Conservation (phyloP, 2,329 filamentous ascomycete genomes). For the Trichoderma aggressivum region DNA sequence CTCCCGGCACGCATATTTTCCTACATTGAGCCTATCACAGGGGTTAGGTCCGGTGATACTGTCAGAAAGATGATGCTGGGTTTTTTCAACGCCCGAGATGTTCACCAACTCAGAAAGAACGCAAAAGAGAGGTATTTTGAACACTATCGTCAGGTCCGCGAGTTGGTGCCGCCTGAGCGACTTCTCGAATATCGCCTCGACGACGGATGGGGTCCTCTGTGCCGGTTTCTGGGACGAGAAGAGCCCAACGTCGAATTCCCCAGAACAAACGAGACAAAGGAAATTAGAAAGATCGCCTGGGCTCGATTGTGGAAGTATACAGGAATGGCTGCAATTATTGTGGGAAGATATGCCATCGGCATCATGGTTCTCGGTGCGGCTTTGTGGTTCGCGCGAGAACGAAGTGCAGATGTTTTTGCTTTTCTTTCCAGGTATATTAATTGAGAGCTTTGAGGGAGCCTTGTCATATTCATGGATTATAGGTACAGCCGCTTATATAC, state of each 20-base stretch:
- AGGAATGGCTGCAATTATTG: background rate
- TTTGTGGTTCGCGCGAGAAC: background rate
- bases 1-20: slow-evolving; percentile 22
- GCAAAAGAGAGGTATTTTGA: slow-evolving; percentile 28
- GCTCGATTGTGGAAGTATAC: background rate
- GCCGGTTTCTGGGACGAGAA: slow-evolving; percentile 34
- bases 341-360: background rate
- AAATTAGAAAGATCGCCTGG: slow-evolving; percentile 12
- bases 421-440: background rate
- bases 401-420: background rate
- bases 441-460: background rate
- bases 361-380: background rate
- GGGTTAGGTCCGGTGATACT: slow-evolving; percentile 26
- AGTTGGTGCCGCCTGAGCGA: slow-evolving; percentile 26
- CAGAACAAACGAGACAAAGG: slow-evolving; percentile 30
- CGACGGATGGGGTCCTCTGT: slow-evolving; percentile 38
- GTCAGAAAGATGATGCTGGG: slow-evolving; percentile 30
- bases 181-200: slow-evolving; percentile 33
- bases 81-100: slow-evolving; percentile 25
- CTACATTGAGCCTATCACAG: slow-evolving; percentile 32
- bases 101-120: slow-evolving; percentile 25
- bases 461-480: background rate
- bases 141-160: slow-evolving; percentile 30
- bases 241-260: slow-evolving; percentile 33
- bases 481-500: background rate